Conservation (phyloP, 2,329 filamentous ascomycete species). For the Botrytis paeoniae region DNA sequence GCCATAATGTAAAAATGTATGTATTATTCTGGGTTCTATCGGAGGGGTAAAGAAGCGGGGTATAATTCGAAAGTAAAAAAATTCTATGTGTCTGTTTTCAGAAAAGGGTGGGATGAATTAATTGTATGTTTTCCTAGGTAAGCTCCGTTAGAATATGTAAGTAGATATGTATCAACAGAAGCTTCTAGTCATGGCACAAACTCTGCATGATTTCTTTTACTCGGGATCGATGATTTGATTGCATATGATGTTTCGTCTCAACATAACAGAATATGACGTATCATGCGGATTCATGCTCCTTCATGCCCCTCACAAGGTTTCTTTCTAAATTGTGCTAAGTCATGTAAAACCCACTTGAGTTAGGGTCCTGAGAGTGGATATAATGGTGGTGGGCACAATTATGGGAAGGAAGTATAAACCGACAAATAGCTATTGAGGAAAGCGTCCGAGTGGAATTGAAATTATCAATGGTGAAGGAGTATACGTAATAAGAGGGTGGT, state of each 20-base stretch:
- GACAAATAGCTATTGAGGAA: not conserved
- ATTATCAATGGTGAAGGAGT: slow-evolving; percentile 9
- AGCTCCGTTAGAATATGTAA: not conserved
- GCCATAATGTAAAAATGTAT: slow-evolving; percentile 27
- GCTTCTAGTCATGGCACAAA: slow-evolving; percentile 3
- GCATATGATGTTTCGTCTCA: not conserved
- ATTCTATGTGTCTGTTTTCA: slow-evolving; percentile 3
- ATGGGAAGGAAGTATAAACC: not conserved
- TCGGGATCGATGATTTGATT: slow-evolving; percentile 3
- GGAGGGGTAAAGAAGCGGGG: slow-evolving; percentile 8
- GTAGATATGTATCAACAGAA: not conserved
- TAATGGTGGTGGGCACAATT: not conserved
- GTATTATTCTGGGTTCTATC: not conserved
- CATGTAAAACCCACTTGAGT: slow-evolving; percentile 2
- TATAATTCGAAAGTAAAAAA: slow-evolving; percentile 6
- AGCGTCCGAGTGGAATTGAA: not conserved
- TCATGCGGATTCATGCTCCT: not conserved
- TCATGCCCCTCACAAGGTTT: not conserved
- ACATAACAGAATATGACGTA: not conserved
- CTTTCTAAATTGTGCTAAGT: not conserved
- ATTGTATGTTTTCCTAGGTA: not conserved
- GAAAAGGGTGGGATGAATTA: not conserved
- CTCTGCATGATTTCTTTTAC: slow-evolving; percentile 2
- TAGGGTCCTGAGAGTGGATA: not conserved
- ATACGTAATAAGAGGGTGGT: not conserved